These are phyloP conservation scores for Lactarius sanguifluus DNA, from an alignment of 768 basidiomycete species.

Conservation along the genomic window DNA sequence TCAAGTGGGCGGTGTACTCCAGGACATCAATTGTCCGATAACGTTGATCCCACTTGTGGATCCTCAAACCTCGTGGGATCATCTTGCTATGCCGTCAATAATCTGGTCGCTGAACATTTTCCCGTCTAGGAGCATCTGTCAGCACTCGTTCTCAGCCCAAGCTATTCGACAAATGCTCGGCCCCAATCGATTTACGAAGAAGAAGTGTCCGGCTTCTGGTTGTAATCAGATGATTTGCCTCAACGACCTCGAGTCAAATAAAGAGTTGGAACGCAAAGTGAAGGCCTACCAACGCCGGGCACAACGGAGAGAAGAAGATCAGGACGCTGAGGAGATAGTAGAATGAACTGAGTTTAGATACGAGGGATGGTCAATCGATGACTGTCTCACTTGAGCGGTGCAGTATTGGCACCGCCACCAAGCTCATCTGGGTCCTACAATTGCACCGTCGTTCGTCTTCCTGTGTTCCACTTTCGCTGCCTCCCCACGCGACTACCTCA, in stretches of 20 bases:
- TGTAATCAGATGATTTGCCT: constrained; percentile 61
- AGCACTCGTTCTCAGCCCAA: constrained; percentile 77
- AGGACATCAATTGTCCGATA: constrained; percentile 83
- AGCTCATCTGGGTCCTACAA: not conserved
- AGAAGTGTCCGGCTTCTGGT: constrained; percentile 69
- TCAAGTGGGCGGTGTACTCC: constrained; percentile 81
- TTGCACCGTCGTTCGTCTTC: not conserved
- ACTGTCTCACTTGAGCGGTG: not conserved
- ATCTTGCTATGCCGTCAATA: constrained; percentile 1
- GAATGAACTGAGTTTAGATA: constrained; percentile 40
- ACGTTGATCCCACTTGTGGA: constrained; percentile 64
- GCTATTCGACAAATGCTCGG: constrained; percentile 68
- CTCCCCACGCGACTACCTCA: constrained; percentile 1
- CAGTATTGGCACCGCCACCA: not conserved
- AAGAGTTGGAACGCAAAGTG: constrained; percentile 59
- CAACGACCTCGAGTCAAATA: constrained; percentile 51
- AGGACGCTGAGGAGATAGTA: constrained; percentile 51
- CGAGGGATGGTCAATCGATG: not conserved
- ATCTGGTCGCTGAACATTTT: constrained; percentile 11
- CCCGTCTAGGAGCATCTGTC: constrained; percentile 56
- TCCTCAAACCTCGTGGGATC: constrained; percentile 78
- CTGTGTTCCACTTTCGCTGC: not conserved
- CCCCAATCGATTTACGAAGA: constrained; percentile 34
- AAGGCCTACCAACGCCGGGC: constrained; percentile 57
- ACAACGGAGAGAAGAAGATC: constrained; percentile 41